Conservation (phyloP, 257 asterid species). For the Salvia hispanica region DNA sequence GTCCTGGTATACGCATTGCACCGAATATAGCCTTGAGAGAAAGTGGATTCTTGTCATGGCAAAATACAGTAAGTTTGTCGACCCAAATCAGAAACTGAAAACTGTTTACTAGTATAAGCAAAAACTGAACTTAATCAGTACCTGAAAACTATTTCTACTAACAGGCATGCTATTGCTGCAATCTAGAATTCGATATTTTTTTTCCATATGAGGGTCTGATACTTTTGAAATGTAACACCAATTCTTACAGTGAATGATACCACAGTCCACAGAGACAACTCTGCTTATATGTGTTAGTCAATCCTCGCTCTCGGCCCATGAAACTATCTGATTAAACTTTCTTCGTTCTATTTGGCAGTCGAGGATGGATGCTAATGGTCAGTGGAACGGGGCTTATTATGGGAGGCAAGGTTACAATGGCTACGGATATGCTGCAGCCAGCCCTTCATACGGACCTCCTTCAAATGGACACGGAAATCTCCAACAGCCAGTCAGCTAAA, state of each 20-base stretch:
- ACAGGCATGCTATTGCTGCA: too few species aligned
- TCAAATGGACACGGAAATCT: constrained; percentile 70
- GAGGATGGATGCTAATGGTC: constrained; percentile 59
- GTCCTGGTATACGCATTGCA: constrained; percentile 8
- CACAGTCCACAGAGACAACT: background rate
- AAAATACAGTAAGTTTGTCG: background rate
- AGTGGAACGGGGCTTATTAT: constrained; percentile 63
- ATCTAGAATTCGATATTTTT: background rate
- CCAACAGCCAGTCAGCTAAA: constrained; percentile 72
- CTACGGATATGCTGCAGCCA: constrained; percentile 58
- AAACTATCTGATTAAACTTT: background rate
- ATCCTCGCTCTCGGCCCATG: background rate
- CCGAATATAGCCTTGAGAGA: background rate
- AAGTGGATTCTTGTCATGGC: background rate
- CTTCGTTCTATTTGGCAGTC: constrained; percentile 43
- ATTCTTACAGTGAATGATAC: background rate
- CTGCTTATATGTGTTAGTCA: background rate
- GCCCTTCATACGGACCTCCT: constrained; percentile 49
- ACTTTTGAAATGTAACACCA: background rate
- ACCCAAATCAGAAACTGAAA: background rate
- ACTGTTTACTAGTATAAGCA: background rate
- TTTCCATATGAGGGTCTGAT: background rate
- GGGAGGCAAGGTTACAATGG: constrained; percentile 78
- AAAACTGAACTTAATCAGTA: background rate
- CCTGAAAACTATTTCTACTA: too few species aligned